Evolutionary conservation across 768 basidiomycete species (phyloP).

Genomic region (Pulveroboletus ravenelii): DNA sequence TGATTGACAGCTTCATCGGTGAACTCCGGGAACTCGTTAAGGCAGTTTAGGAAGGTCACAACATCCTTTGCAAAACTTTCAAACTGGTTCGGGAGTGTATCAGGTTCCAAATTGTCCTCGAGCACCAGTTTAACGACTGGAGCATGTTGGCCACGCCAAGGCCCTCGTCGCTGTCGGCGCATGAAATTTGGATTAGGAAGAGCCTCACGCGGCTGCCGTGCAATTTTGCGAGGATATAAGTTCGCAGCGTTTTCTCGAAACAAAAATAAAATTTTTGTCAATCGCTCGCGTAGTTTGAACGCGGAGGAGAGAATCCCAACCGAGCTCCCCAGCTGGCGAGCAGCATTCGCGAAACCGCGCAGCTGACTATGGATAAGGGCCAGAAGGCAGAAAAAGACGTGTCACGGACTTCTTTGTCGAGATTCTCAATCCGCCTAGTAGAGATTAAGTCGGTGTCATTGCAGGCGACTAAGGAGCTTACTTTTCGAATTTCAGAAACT

Average conservation of each 20-base stretch:
- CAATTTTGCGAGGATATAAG: constrained; percentile 48
- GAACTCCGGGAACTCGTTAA: constrained; percentile 56
- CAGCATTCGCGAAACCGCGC: constrained; percentile 50
- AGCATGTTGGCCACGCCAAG: constrained; percentile 33
- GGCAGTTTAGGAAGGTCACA: constrained; percentile 46
- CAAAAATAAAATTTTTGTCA: constrained; percentile 45
- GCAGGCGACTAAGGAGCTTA: constrained; percentile 16
- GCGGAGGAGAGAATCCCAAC: constrained; percentile 54
- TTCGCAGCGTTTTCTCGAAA: constrained; percentile 56
- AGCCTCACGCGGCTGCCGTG: constrained; percentile 35
- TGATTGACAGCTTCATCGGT: constrained; percentile 48
- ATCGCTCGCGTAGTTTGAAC: constrained; percentile 46
- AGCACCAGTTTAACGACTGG: constrained; percentile 35
- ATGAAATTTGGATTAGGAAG: constrained; percentile 36
- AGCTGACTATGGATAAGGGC: constrained; percentile 31
- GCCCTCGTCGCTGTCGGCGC: constrained; percentile 28
- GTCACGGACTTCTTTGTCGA: constrained; percentile 43
- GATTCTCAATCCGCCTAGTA: constrained; percentile 40
- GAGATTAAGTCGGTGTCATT: constrained; percentile 3
- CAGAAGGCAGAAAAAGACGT: not conserved
- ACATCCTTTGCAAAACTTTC: constrained; percentile 45
- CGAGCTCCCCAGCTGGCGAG: constrained; percentile 51
- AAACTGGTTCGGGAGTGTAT: constrained; percentile 45
- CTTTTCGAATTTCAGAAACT: constrained; percentile 47
- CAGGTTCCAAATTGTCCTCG: constrained; percentile 42